Evolutionary conservation across 495 filamentous ascomycete genomes (phyloP).

Genomic region (Tuber umbilicatum): DNA sequence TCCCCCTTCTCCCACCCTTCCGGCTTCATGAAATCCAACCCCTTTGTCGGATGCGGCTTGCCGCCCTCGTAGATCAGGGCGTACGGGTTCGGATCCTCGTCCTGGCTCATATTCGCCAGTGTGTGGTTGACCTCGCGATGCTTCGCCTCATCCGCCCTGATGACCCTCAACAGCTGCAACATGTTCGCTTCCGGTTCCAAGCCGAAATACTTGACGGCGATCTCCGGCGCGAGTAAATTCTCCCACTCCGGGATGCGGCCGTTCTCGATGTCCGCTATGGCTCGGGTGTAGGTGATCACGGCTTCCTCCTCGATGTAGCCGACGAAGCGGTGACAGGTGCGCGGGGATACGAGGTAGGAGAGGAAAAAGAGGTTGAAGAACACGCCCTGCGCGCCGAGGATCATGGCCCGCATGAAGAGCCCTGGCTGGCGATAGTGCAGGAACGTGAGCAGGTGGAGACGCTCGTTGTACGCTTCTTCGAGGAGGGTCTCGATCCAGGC

Average conservation of each 20-base stretch:
- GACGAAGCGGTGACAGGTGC: conserved; percentile 90
- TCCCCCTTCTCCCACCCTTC: conserved; percentile 80
- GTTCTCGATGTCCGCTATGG: conserved; percentile 75
- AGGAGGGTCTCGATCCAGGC: conserved; percentile 97
- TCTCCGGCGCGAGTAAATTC: conserved; percentile 67
- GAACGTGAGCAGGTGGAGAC: conserved; percentile 94
- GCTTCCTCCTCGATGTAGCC: conserved; percentile 97
- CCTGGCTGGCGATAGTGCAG: conserved; percentile 86
- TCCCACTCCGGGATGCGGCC: conserved; percentile 77
- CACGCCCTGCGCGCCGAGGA: conserved; percentile 64
- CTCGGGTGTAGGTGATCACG: conserved; percentile 86
- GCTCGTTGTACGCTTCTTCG: conserved; percentile 91
- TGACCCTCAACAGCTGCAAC: conserved; percentile 76
- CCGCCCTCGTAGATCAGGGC: conserved; percentile 47
- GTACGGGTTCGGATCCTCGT: conserved; percentile 84
- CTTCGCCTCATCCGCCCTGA: conserved; percentile 92
- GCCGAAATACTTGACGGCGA: conserved; percentile 83
- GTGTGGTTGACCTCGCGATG: conserved; percentile 98
- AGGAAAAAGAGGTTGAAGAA: conserved; percentile 95
- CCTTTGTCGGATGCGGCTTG: conserved; percentile 63
- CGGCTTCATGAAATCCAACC: conserved; percentile 59
- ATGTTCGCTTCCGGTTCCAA: conserved; percentile 85
- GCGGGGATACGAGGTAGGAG: conserved; percentile 78
- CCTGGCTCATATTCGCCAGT: conserved; percentile 73
- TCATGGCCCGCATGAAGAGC: conserved; percentile 62